Evolutionary conservation across 2,329 filamentous ascomycete genomes (phyloP).

Genomic region (Fusarium sp.): DNA sequence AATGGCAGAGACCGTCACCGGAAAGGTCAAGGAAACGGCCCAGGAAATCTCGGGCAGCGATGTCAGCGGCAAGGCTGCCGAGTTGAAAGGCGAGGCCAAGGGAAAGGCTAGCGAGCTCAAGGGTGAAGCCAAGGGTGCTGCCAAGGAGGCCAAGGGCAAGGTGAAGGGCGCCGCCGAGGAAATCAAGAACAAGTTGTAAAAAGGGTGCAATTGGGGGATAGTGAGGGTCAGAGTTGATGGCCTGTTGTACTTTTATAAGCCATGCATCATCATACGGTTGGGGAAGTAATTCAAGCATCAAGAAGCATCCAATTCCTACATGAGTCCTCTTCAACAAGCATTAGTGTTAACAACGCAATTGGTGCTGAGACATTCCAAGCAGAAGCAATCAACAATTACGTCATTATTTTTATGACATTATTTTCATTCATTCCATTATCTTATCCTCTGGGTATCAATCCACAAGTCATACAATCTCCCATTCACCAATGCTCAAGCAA

Average conservation of each 20-base stretch:
- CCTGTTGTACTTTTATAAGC: conserved; percentile 33
- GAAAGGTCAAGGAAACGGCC: conserved; percentile 59
- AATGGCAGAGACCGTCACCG: conserved; percentile 49
- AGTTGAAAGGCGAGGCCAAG: conserved; percentile 51
- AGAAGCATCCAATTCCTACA: background rate
- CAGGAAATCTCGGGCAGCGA: conserved; percentile 47
- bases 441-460: background rate
- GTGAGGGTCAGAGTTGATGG: conserved; percentile 13
- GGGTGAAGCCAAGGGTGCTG: conserved; percentile 55
- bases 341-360: background rate
- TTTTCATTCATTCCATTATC: background rate
- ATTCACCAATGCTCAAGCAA: conserved; percentile 23
- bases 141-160: conserved; percentile 50
- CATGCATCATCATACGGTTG: conserved; percentile 32
- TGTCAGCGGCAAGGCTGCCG: conserved; percentile 47
- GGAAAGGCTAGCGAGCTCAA: conserved; percentile 50
- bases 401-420: background rate
- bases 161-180: conserved; percentile 38
- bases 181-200: conserved; percentile 37
- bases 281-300: conserved; percentile 29
- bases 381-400: background rate
- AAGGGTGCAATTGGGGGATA: conserved; percentile 10
- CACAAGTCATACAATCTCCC: background rate
- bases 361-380: background rate
- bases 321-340: background rate